phyloP scores from a whole-genome alignment of 2,329 filamentous ascomycete genomes.

The Clonostachys solani region DNA sequence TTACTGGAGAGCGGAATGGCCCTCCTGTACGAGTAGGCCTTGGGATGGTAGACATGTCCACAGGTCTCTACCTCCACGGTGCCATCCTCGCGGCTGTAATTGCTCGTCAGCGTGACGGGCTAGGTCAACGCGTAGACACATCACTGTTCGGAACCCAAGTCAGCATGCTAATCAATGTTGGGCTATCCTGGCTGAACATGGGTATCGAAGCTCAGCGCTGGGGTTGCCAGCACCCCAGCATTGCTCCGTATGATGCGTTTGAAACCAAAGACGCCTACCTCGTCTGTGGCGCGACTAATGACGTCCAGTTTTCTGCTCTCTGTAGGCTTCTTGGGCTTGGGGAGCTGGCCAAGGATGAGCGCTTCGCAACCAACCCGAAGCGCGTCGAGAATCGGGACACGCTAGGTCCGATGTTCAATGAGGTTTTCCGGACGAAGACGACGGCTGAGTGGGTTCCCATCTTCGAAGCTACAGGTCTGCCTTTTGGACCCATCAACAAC shows the following conservation, averaged over 20 bases:
- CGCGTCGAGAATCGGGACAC: conserved; percentile 28
- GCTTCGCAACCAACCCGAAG: conserved; percentile 22
- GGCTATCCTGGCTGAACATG: conserved; percentile 26
- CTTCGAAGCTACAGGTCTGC: conserved; percentile 35
- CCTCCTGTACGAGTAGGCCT: conserved; percentile 33
- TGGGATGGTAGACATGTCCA: conserved; percentile 36
- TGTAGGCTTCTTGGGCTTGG: conserved; percentile 15
- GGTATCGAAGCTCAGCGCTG: conserved; percentile 33
- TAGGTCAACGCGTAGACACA: conserved; percentile 35
- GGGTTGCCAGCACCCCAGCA: conserved; percentile 39
- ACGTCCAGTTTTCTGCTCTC: conserved; percentile 24
- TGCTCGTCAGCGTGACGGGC: conserved; percentile 25
- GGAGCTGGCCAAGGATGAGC: conserved; percentile 13
- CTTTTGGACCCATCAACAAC: conserved; percentile 39
- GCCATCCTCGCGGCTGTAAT: conserved; percentile 35
- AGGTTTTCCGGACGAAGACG: conserved; percentile 23
- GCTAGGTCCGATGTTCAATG: conserved; percentile 26
- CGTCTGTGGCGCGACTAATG: conserved; percentile 24
- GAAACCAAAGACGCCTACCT: conserved; percentile 24
- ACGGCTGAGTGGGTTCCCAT: conserved; percentile 30
- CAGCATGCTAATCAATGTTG: conserved; percentile 34
- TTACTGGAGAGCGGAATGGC: conserved; percentile 32
- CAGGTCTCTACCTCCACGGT: conserved; percentile 37
- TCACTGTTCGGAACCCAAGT: conserved; percentile 39
- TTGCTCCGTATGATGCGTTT: conserved; percentile 41